Conservation (phyloP, 2,329 filamentous ascomycete species). For the Shiraia bambusicola region DNA sequence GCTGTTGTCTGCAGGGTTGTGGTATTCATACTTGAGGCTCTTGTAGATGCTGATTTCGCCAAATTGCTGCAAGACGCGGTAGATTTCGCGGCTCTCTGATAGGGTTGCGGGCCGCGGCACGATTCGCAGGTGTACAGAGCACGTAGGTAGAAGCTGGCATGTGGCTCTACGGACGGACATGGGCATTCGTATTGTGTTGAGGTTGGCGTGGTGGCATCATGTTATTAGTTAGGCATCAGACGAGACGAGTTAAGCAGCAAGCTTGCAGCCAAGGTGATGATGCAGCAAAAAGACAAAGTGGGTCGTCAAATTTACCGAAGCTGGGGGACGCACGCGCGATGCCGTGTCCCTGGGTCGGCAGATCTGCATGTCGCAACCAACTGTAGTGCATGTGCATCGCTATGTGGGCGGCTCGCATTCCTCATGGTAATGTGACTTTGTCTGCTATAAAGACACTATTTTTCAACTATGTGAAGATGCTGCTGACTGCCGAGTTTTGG, state of each 20-base stretch:
- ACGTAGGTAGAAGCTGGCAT: constrained; percentile 33
- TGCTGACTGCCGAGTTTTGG: constrained; percentile 16
- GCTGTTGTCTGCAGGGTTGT: constrained; percentile 45
- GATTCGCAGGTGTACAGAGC: constrained; percentile 51
- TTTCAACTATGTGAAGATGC: constrained; percentile 2
- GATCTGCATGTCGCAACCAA: constrained; percentile 6
- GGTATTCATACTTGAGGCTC: constrained; percentile 48
- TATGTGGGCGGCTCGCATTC: too few relatives aligned
- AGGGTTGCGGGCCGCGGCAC: constrained; percentile 50
- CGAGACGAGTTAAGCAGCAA: not conserved
- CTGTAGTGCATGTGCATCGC: not conserved
- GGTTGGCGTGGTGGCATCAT: constrained; percentile 2
- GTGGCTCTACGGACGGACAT: constrained; percentile 35
- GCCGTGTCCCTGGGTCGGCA: constrained; percentile 14
- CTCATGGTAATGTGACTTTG: too few relatives aligned
- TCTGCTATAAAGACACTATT: constrained; percentile 14
- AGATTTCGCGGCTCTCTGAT: constrained; percentile 52
- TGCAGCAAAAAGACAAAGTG: constrained; percentile 17
- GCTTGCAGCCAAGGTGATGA: not conserved
- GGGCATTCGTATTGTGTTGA: constrained; percentile 3
- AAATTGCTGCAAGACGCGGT: constrained; percentile 51
- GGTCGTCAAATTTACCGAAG: constrained; percentile 22
- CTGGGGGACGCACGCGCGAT: constrained; percentile 14
- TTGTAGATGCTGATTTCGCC: constrained; percentile 53
- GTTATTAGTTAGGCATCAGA: not conserved